These are phyloP conservation scores for Phytophthora kernoviae DNA, from an alignment of 352 stramenopile species.

Conservation along the genomic window DNA sequence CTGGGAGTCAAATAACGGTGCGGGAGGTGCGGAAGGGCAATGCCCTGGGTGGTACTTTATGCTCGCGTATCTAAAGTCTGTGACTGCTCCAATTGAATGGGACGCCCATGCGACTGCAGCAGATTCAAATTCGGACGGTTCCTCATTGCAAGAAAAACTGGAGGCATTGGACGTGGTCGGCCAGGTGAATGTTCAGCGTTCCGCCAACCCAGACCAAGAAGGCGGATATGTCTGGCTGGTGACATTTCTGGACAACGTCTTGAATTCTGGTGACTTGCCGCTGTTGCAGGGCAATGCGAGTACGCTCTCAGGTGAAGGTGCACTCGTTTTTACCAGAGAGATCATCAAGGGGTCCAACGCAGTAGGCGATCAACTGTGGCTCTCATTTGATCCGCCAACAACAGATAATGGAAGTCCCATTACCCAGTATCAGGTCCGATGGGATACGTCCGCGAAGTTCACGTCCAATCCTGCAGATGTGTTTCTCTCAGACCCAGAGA, in stretches of 20 bases:
- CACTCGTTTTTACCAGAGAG: slow-evolving; percentile 52
- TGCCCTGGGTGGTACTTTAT: slow-evolving; percentile 66
- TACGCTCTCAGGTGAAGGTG: slow-evolving; percentile 42
- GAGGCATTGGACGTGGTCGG: slow-evolving; percentile 63
- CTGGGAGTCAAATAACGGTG: slow-evolving; percentile 59
- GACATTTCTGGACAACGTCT: slow-evolving; percentile 73
- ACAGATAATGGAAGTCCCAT: slow-evolving; percentile 73
- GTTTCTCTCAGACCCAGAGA: slow-evolving; percentile 54
- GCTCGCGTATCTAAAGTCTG: slow-evolving; percentile 47
- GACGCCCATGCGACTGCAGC: slow-evolving; percentile 39
- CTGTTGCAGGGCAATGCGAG: slow-evolving; percentile 43
- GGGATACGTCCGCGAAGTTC: slow-evolving; percentile 67
- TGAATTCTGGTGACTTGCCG: slow-evolving; percentile 68
- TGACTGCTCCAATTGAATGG: slow-evolving; percentile 31
- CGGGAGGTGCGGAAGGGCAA: slow-evolving; percentile 77
- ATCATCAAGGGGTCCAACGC: slow-evolving; percentile 73
- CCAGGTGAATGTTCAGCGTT: slow-evolving; percentile 45
- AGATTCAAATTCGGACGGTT: slow-evolving; percentile 49
- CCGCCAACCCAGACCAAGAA: slow-evolving; percentile 53
- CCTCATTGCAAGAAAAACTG: slow-evolving; percentile 77
- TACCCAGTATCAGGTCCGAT: slow-evolving; percentile 65
- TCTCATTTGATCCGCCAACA: slow-evolving; percentile 71
- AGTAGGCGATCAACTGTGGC: slow-evolving; percentile 72
- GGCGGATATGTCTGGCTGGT: slow-evolving; percentile 70
- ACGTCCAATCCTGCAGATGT: slow-evolving; percentile 49